Evolutionary conservation across 257 asterid genomes (phyloP), one percentile per base, ranked within the genome.

Genomic region (Prunella vulgaris): DNA sequence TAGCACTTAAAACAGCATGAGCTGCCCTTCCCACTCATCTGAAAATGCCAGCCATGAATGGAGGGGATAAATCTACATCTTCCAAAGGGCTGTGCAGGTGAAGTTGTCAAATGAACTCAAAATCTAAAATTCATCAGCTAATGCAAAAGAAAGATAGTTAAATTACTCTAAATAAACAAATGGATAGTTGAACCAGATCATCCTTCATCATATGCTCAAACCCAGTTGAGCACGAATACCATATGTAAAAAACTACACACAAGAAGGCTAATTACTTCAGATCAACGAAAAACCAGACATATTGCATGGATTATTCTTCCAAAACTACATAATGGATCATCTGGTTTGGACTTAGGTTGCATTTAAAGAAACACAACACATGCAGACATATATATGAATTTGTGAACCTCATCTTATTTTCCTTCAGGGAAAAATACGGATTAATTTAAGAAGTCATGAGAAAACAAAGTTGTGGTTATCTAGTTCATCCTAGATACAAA

Each of bases 1-100:
- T 89, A 65, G 96, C 91, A 76, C 88, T 78, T 75, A 93, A 79
- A 76, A 88, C 86, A 70, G 88, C 93, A 69, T 96, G 95, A 78
- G 97, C 96, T 42, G 88, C 96, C 77, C 68, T 90, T 73, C 96
- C 99, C 99, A 93, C 87, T 79, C 97, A 90, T 75, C 91, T 87
- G 71, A 86, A 93, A 74, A 79, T 86, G 63, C 90, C 99, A 72
- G 92, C 80, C 99, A 93, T 84, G 89, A 96, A 93, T 58, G 99
- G 97, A 69, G 99, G 99, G 72, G 96, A 86, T 48, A 88, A 76
- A 72, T 93, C 99, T 69, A 76, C 66, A 79, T 93, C 97, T 86
- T 87, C 97, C 72, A 79, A 72, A 76, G 88, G 83, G 89, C 99
- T 93, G 77, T 49, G 46, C 25, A 44, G 76, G 17, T 38, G 46